These are phyloP conservation scores for Neurospora discreta DNA, from an alignment of 495 filamentous ascomycete species.

Conservation along the genomic window DNA sequence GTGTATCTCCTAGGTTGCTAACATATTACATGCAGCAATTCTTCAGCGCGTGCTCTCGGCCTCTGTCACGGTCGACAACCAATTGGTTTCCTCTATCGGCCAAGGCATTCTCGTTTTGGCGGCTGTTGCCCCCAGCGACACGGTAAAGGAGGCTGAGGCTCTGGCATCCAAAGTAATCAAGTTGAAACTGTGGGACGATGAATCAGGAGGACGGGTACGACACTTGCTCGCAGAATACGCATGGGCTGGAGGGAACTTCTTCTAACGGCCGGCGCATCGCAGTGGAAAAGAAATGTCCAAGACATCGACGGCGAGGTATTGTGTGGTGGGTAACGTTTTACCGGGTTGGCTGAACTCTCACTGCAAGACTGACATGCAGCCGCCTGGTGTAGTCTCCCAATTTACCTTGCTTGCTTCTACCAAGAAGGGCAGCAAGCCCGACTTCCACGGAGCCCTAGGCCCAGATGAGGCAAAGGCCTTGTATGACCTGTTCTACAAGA, in stretches of 20 bases:
- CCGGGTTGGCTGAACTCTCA: neutral
- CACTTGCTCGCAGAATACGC: neutral
- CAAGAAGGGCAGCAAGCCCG: constrained; percentile 89
- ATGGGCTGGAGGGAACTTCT: neutral
- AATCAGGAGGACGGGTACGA: constrained; percentile 49
- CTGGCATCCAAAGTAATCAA: constrained; percentile 81
- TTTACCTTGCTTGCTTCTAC: constrained; percentile 89
- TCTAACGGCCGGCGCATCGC: constrained; percentile 2
- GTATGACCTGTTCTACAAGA: constrained; percentile 72
- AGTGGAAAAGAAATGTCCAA: constrained; percentile 85
- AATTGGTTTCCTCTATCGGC: constrained; percentile 80
- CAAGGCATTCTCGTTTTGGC: constrained; percentile 86
- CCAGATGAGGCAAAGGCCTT: constrained; percentile 65
- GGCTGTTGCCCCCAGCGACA: constrained; percentile 83
- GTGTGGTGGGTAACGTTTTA: constrained; percentile 51
- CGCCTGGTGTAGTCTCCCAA: constrained; percentile 67
- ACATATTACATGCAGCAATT: constrained; percentile 49
- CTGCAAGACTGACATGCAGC: neutral
- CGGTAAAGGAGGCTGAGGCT: constrained; percentile 72
- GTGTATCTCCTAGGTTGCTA: neutral
- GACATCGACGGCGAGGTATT: constrained; percentile 85
- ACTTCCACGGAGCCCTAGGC: constrained; percentile 82
- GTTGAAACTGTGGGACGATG: constrained; percentile 79
- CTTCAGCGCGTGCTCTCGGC: constrained; percentile 92
- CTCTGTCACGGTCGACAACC: constrained; percentile 92